Base-by-base conservation (phyloP, 2,329 filamentous ascomycete species). In the Sordariomycetes sp. region DNA sequence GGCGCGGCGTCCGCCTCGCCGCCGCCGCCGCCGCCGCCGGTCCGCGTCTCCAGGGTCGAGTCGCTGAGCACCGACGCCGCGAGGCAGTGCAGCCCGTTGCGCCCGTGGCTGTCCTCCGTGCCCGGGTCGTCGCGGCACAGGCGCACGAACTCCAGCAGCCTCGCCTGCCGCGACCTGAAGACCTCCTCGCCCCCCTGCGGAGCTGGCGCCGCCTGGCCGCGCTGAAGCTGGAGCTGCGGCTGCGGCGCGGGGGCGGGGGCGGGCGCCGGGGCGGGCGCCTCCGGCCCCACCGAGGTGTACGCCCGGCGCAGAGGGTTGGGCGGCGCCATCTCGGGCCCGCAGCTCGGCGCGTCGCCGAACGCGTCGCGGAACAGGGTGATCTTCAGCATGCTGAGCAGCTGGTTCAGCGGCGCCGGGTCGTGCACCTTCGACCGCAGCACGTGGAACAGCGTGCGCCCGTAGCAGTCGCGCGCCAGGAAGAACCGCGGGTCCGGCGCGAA, bases 21-120 rank as follows among this genome's bases (percentile, higher is more conserved):
- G 62, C 46, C n/a, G 2, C 18, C 8, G 8, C 67, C 66, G 22
- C 11, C 51, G 58, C 69, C 67, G n/a, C 22, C 11, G 22, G 66
- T 67, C 54, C 72, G 73, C 56, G 71, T 68, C 16, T 70, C 65
- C 11, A 76, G 66, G 24, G 70, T 72, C 3, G 68, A 66, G 35
- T 67, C 58, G 61, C 74, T 74, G 1, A 82, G 67, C n/a, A 75
- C 74, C 7, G 76, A 79, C 60, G 77, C 75, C 2, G 80, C 80
- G n/a, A 84, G 74, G 60, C 79, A 82, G 62, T 84, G 81, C 18
- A 84, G 70, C 10, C 76, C 80, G 60, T 84, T 84, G 24, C 79
- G 76, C 5, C 81, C 80, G 5, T 74, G 66, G 1, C 67, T 46
- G 61, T 79, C 76, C 50, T 72, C 67, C 1, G 62, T 37, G 0